phyloP scores from a whole-genome alignment of 176 grass and related monocot species.

The Stipa capillata region DNA sequence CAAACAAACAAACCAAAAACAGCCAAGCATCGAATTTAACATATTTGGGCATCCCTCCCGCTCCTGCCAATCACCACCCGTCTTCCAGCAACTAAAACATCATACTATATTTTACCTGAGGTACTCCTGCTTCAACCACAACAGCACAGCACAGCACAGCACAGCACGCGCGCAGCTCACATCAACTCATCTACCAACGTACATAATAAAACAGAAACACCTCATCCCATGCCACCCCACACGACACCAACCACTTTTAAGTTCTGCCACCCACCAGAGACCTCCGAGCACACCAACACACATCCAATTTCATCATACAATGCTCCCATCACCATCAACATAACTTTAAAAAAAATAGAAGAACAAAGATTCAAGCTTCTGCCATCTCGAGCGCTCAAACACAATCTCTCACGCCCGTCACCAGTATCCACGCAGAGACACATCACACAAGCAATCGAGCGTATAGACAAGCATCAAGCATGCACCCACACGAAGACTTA shows the following conservation, averaged over 20 bases:
- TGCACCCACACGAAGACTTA: neutral
- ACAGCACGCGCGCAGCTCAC: neutral
- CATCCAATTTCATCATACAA: slow-evolving; percentile 12
- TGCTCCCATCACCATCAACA: too few relatives aligned
- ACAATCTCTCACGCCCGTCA: neutral
- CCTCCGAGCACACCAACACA: slow-evolving; percentile 27
- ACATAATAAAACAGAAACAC: slow-evolving; percentile 11
- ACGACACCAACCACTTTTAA: slow-evolving; percentile 31
- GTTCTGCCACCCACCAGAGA: slow-evolving; percentile 31
- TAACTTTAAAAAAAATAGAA: too few relatives aligned
- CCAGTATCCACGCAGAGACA: neutral
- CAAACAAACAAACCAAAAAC: neutral
- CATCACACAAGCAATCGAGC: neutral
- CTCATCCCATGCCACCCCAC: slow-evolving; percentile 5
- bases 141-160: neutral
- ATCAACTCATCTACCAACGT: slow-evolving; percentile 10
- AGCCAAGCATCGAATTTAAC: neutral
- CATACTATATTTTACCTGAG: neutral
- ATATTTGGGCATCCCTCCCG: neutral
- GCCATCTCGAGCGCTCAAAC: neutral
- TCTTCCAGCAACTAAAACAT: slow-evolving; percentile 15
- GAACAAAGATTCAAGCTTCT: neutral
- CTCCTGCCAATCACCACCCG: neutral
- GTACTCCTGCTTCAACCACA: neutral
- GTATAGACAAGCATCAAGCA: neutral